phyloP scores from a whole-genome alignment of 164 flowering plant species.

The Nelumbo lutea region DNA sequence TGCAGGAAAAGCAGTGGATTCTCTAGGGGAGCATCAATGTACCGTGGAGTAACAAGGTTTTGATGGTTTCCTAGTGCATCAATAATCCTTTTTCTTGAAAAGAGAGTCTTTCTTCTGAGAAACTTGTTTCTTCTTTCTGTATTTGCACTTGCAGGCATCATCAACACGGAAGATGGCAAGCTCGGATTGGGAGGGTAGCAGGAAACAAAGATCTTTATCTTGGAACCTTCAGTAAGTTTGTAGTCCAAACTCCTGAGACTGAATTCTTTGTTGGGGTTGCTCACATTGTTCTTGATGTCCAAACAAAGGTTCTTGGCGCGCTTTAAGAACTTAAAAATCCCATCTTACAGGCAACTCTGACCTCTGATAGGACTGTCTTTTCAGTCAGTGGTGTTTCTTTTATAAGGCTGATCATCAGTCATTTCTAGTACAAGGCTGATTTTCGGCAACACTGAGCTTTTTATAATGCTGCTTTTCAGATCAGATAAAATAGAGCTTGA shows the following conservation, averaged over 20 bases:
- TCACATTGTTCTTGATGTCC: background rate
- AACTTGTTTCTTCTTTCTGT: constrained; percentile 7
- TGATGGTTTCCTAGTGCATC: too few species aligned
- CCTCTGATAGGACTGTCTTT: constrained; percentile 13
- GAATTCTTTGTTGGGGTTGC: background rate
- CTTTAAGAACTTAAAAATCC: constrained; percentile 7
- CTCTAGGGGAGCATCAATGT: constrained; percentile 74
- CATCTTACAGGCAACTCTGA: constrained; percentile 11
- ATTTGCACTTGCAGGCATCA: constrained; percentile 10
- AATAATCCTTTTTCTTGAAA: too few species aligned
- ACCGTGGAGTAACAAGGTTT: constrained; percentile 91
- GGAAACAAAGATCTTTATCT: constrained; percentile 10
- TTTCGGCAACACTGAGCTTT: constrained; percentile 13
- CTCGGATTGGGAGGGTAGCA: constrained; percentile 58
- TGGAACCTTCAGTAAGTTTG: background rate
- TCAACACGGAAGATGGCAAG: too few species aligned
- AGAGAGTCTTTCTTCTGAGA: background rate
- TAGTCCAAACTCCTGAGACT: background rate
- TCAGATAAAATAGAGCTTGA: too few species aligned
- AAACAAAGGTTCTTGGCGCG: too few species aligned
- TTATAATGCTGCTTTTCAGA: constrained; percentile 15
- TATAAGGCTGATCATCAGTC: constrained; percentile 17
- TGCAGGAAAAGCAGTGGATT: constrained; percentile 42
- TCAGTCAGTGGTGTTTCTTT: constrained; percentile 22
- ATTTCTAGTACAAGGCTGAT: constrained; percentile 12